Evolutionary conservation across 2,329 filamentous ascomycete species (phyloP).

Genomic region (Aspergillus candidus): DNA sequence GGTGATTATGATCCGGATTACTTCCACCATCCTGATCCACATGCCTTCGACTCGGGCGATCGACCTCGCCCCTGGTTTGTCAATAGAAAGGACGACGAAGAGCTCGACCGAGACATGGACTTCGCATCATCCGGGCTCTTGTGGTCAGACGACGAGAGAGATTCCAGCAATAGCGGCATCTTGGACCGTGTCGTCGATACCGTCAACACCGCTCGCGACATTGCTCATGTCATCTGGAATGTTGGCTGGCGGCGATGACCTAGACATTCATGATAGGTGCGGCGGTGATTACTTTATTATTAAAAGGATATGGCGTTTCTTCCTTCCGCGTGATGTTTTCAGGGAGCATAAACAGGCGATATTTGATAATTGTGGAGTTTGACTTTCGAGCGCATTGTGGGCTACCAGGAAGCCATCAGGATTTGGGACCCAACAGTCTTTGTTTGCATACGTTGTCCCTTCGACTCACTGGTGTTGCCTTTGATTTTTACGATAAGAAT

Average conservation of each 20-base stretch:
- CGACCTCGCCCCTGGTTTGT: slow-evolving; percentile 28
- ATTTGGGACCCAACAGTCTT: no score
- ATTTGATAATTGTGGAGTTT: no score
- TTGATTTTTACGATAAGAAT: no score
- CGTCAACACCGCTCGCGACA: slow-evolving; percentile 59
- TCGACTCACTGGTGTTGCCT: no score
- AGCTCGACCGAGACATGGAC: slow-evolving; percentile 59
- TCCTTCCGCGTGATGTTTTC: no score
- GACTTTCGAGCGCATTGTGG: no score
- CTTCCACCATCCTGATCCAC: slow-evolving; percentile 37
- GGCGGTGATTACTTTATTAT: not conserved
- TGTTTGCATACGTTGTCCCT: no score
- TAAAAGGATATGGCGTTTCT: not conserved
- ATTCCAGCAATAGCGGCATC: slow-evolving; percentile 57
- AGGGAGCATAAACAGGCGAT: no score
- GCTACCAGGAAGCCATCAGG: no score
- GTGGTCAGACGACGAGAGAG: slow-evolving; percentile 76
- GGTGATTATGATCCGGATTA: slow-evolving; percentile 48
- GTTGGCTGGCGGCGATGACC: slow-evolving; percentile 55
- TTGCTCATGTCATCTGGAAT: slow-evolving; percentile 62
- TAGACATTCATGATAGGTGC: not conserved
- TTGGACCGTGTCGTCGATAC: slow-evolving; percentile 78
- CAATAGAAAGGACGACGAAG: slow-evolving; percentile 45
- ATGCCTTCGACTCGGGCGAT: slow-evolving; percentile 9
- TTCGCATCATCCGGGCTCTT: slow-evolving; percentile 84